A percentile compares a stretch with the other conserved stretches of the same genome.
Conservation (phyloP, 2,329 filamentous ascomycete genomes). For the Exophiala oligosperma region DNA sequence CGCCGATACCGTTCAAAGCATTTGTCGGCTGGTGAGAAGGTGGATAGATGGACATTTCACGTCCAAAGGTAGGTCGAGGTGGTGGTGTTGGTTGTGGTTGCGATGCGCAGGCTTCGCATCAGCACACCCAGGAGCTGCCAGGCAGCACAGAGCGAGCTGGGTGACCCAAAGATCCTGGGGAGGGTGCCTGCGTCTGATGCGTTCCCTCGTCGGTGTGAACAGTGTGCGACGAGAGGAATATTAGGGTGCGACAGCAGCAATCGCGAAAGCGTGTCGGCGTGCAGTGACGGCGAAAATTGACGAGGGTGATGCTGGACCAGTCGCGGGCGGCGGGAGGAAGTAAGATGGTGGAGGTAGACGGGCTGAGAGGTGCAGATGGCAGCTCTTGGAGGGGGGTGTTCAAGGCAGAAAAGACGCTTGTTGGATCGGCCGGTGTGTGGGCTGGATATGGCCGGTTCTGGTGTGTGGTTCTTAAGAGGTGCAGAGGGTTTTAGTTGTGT, state of each 20-base stretch:
- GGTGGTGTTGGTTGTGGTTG: slow-evolving; percentile 17
- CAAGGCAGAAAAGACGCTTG: slow-evolving; percentile 13
- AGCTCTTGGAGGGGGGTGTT: slow-evolving; percentile 6
- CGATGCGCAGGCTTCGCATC: slow-evolving; percentile 29
- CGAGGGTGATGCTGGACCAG: slow-evolving; percentile 15
- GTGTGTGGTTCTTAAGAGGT: not conserved
- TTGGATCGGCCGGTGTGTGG: slow-evolving; percentile 9
- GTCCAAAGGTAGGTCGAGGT: slow-evolving; percentile 9
- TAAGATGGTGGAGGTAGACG: slow-evolving; percentile 22
- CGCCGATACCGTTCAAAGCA: slow-evolving; percentile 62
- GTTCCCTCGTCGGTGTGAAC: slow-evolving; percentile 11
- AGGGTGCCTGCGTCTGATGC: slow-evolving; percentile 27
- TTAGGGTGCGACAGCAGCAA: slow-evolving; percentile 22
- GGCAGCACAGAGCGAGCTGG: slow-evolving; percentile 22
- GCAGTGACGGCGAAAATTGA: slow-evolving; percentile 26
- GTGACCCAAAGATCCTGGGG: slow-evolving; percentile 20
- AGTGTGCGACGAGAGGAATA: slow-evolving; percentile 19
- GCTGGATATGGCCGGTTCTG: not conserved
- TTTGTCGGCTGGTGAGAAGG: slow-evolving; percentile 51
- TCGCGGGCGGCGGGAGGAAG: slow-evolving; percentile 3
- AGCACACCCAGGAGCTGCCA: slow-evolving; percentile 23
- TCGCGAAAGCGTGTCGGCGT: slow-evolving; percentile 20
- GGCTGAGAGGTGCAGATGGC: slow-evolving; percentile 22
- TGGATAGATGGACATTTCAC: slow-evolving; percentile 46
- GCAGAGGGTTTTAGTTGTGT: slow-evolving; percentile 5